These are phyloP conservation scores for Carex cristatella DNA, from an alignment of 176 grass and related monocot genomes.

Conservation along the genomic window DNA sequence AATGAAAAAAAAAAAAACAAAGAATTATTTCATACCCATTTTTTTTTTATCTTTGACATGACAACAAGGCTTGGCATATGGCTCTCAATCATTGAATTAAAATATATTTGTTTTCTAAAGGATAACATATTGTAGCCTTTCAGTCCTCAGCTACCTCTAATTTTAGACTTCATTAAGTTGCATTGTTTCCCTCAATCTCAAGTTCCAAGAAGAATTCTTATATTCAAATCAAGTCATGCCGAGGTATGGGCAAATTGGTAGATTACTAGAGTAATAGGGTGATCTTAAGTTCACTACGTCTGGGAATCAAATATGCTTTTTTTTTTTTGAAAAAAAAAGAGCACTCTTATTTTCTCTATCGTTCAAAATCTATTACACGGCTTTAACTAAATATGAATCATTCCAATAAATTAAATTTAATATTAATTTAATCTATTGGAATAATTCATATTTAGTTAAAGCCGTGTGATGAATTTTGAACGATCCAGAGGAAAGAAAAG, in stretches of 20 bases:
- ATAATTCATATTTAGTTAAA: too few relatives aligned
- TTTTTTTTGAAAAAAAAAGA: too few relatives aligned
- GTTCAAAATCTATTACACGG: too few relatives aligned
- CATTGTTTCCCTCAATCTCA: constrained; percentile 6
- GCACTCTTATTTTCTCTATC: too few relatives aligned
- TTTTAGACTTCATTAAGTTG: neutral
- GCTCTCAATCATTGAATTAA: constrained; percentile 8
- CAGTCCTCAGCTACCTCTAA: neutral
- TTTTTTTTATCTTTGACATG: neutral
- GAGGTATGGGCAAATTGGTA: neutral
- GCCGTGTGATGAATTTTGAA: too few relatives aligned
- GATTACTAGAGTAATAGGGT: neutral
- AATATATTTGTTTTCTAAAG: neutral
- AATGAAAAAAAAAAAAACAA: neutral
- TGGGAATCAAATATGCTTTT: too few relatives aligned
- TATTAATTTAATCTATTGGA: too few relatives aligned
- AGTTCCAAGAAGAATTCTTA: neutral
- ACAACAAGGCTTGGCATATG: neutral
- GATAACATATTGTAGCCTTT: neutral
- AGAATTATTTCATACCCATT: neutral
- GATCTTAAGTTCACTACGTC: too few relatives aligned
- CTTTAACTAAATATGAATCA: too few relatives aligned
- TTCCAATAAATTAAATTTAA: too few relatives aligned
- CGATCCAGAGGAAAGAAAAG: too few relatives aligned
- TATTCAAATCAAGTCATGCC: neutral